phyloP scores from a whole-genome alignment of 2,329 filamentous ascomycete species.

The Ophiostoma ulmi region DNA sequence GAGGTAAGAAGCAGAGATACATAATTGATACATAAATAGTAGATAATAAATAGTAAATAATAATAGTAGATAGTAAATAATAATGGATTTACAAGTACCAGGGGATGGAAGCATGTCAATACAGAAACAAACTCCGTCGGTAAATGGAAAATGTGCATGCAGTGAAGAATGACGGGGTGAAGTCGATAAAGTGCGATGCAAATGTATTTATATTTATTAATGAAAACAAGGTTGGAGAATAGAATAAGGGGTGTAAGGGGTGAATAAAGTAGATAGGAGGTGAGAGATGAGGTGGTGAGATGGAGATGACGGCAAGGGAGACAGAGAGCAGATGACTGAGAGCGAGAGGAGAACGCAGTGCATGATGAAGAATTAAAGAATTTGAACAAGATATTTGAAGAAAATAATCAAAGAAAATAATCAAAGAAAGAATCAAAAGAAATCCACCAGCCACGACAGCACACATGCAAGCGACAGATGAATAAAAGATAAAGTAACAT shows the following conservation, averaged over 20 bases:
- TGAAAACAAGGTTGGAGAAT: no score
- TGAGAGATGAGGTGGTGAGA: no score
- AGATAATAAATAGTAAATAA: not conserved
- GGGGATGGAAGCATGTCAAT: slow-evolving; percentile 10
- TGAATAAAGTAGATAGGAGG: not conserved
- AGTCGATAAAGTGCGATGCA: not conserved
- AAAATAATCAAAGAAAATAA: no score
- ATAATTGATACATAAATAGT: not conserved
- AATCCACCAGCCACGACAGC: no score
- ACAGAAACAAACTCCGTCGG: slow-evolving; percentile 9
- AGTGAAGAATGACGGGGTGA: not conserved
- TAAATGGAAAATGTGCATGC: slow-evolving; percentile 7
- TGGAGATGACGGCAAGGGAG: no score
- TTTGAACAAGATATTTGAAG: no score
- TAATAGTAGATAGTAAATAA: not conserved
- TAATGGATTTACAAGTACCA: slow-evolving; percentile 5
- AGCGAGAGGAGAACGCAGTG: no score
- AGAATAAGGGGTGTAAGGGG: not conserved
- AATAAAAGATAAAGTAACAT: no score
- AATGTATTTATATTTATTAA: no score
- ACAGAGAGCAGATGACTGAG: no score
- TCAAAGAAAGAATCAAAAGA: no score
- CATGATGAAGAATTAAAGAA: not conserved
- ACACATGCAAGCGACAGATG: no score
- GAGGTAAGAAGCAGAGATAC: not conserved